Base-by-base conservation (phyloP, 805 yeast species). In the Candida wancherniae region DNA sequence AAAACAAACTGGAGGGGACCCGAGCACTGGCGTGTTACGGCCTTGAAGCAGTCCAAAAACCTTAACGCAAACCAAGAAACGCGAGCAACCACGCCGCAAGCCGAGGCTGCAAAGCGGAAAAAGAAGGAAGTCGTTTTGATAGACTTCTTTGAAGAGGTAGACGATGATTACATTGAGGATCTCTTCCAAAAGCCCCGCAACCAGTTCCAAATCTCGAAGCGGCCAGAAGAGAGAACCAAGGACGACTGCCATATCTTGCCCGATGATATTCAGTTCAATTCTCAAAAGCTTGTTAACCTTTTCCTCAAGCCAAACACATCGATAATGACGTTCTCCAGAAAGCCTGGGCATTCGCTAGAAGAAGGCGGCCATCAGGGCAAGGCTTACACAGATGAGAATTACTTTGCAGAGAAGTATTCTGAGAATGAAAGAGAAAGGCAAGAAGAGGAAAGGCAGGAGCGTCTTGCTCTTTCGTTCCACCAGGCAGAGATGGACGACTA, bases 1-100 rank as follows among this genome's bases (percentile, higher is more conserved):
- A 73, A 68, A 35, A 60, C 67, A 19, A 82, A 77, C 51, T 88
- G 97, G 96, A 73, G 94, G 17, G 97, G 97, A 6, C 70, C 90
- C 9, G 90, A 84, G 42, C 94, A 85, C 57, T 90, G 97, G 97
- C 83, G 82, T 56, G 81, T 90, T 9, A 20, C 47, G 4, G 39
- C 42, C 22, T 39, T 45, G 24, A 80, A 75, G 46, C 67, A 67
- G 42, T 43, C 61, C 16, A 61, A 58, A 36, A 53, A 48, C 14
- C 27, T 58, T 9, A 49, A 41, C 19, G 22, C 31, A 8, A 25
- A 22, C 25, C n/a, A n/a, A 3, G 22, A 15, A 6, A 16, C 22
- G 11, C 21, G 17, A 7, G 31, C 40, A 7, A 17, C 28, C n/a
- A 19, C 13, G 3, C 25, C 34, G 7, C 19, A 29, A 11, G 31